These are phyloP conservation scores for Arthromyces matolae DNA, from an alignment of 768 basidiomycete species.

Conservation along the genomic window DNA sequence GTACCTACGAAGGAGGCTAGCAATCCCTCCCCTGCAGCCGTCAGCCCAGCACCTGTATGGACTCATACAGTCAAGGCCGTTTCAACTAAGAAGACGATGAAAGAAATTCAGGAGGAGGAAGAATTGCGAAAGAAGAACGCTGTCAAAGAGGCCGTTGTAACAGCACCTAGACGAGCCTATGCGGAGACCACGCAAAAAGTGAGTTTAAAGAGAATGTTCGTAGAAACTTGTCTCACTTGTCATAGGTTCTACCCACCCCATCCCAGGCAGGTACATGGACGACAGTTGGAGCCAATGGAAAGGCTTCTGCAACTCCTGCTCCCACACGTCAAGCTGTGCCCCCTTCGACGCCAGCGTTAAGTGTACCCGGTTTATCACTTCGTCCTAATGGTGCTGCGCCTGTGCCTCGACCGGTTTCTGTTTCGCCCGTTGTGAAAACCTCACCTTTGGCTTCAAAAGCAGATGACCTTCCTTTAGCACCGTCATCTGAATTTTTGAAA, in stretches of 20 bases:
- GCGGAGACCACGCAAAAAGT: slow-evolving; percentile 81
- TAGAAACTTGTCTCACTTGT: too few species aligned
- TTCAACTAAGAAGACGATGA: slow-evolving; percentile 85
- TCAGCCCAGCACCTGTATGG: slow-evolving; percentile 67
- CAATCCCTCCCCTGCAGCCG: slow-evolving; percentile 25
- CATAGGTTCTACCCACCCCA: too few species aligned
- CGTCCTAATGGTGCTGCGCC: slow-evolving; percentile 38
- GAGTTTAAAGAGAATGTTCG: too few species aligned
- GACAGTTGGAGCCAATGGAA: slow-evolving; percentile 80
- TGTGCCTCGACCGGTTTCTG: slow-evolving; percentile 31
- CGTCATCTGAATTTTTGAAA: slow-evolving; percentile 87
- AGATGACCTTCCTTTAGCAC: slow-evolving; percentile 61
- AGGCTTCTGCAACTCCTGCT: slow-evolving; percentile 36
- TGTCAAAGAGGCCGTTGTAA: slow-evolving; percentile 55
- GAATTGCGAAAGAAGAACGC: slow-evolving; percentile 74
- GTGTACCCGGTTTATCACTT: slow-evolving; percentile 25
- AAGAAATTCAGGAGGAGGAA: slow-evolving; percentile 98
- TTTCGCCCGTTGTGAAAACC: slow-evolving; percentile 31
- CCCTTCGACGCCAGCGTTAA: slow-evolving; percentile 26
- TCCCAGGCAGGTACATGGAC: slow-evolving; percentile 62
- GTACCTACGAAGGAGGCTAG: slow-evolving; percentile 40
- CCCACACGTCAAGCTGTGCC: slow-evolving; percentile 29
- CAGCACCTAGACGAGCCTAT: slow-evolving; percentile 65
- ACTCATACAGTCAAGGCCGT: slow-evolving; percentile 55
- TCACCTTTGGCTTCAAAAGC: slow-evolving; percentile 35